Evolutionary conservation across 352 stramenopile species (phyloP).

Genomic region (Phytophthora meadii): DNA sequence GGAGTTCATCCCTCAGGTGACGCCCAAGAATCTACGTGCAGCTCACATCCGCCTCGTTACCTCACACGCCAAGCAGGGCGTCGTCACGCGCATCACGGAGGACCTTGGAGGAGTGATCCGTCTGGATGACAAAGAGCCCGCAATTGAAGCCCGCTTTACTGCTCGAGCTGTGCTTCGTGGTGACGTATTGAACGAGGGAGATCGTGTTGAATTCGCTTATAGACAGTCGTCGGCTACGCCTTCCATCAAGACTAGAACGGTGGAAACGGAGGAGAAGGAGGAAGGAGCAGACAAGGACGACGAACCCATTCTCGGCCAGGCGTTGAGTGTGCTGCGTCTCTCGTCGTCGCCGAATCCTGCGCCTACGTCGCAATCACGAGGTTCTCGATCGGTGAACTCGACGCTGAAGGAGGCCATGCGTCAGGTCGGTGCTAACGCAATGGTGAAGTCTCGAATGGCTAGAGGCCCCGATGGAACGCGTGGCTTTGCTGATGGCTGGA

Average conservation of each 20-base stretch:
- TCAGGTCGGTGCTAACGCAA: slow-evolving; percentile 62
- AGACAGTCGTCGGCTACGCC: slow-evolving; percentile 29
- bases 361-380: slow-evolving; percentile 35
- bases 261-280: slow-evolving; percentile 30
- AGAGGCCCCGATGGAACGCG: slow-evolving; percentile 78
- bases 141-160: slow-evolving; percentile 51
- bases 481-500: slow-evolving; percentile 71
- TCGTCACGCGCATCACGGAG: slow-evolving; percentile 56
- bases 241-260: slow-evolving; percentile 35
- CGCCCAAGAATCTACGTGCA: slow-evolving; percentile 57
- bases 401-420: slow-evolving; percentile 73
- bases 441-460: slow-evolving; percentile 71
- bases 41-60: slow-evolving; percentile 60
- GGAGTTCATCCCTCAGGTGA: slow-evolving; percentile 61
- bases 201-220: slow-evolving; percentile 80
- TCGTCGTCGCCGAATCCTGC: slow-evolving; percentile 29
- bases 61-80: slow-evolving; percentile 64
- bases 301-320: slow-evolving; percentile 37
- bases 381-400: slow-evolving; percentile 68
- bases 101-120: slow-evolving; percentile 66
- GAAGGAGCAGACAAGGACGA: slow-evolving; percentile 10
- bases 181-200: slow-evolving; percentile 64
- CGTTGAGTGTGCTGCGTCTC: slow-evolving; percentile 62
- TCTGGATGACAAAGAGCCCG: slow-evolving; percentile 47
- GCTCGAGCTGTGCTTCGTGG: slow-evolving; percentile 64